These are phyloP conservation scores for Saturnispora mendoncae DNA, from an alignment of 805 yeast genomes.

Conservation along the genomic window DNA sequence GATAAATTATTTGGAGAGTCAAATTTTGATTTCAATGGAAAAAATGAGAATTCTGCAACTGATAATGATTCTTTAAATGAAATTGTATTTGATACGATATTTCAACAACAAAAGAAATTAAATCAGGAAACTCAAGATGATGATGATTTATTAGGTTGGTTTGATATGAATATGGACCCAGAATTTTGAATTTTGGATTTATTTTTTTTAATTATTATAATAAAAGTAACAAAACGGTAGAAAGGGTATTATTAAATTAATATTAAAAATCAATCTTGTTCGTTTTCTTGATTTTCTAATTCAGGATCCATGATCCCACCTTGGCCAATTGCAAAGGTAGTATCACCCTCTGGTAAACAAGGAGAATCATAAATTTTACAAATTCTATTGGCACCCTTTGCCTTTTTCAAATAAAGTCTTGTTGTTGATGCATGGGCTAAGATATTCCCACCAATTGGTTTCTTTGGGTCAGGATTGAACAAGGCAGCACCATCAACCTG, in stretches of 20 bases:
- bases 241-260: background rate
- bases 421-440: conserved; percentile 97
- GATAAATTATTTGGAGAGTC: conserved; percentile 13
- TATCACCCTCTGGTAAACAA: conserved; percentile 90
- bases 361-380: conserved; percentile 96
- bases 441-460: conserved; percentile 97
- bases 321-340: conserved; percentile 90
- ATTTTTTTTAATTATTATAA: too few species aligned
- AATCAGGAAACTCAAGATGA: conserved; percentile 61
- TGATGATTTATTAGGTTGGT: conserved; percentile 87
- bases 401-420: conserved; percentile 81
- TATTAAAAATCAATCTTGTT: conserved; percentile 53
- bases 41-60: conserved; percentile 18
- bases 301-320: conserved; percentile 93
- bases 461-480: conserved; percentile 94
- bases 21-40: conserved; percentile 1
- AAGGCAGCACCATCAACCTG: conserved; percentile 87
- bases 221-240: too few species aligned
- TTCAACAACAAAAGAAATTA: conserved; percentile 74
- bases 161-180: conserved; percentile 70
- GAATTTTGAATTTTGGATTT: too few species aligned
- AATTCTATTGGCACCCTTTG: conserved; percentile 83
- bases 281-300: conserved; percentile 31
- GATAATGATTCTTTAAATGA: conserved; percentile 22
- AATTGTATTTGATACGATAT: conserved; percentile 41